A percentile compares a stretch with the other conserved stretches of the same genome.
phyloP scores from a whole-genome alignment of 2,329 filamentous ascomycete species.

The Talaromyces sp. region DNA sequence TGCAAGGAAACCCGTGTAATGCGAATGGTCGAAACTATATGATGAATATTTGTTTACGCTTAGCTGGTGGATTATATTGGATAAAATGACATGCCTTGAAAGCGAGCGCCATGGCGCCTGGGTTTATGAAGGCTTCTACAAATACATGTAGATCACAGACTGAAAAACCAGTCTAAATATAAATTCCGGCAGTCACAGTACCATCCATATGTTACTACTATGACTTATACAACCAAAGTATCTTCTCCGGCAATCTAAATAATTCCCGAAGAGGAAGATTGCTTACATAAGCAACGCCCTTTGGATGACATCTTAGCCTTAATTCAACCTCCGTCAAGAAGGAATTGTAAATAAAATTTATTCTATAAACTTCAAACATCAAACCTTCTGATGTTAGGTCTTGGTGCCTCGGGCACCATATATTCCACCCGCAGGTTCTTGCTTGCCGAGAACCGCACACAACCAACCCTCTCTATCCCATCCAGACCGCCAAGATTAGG shows the following conservation, averaged over 20 bases:
- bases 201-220: neutral
- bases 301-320: neutral
- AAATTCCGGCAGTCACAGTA: neutral
- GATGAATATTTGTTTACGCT: neutral
- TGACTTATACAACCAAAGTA: neutral
- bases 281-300: neutral
- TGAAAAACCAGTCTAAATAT: neutral
- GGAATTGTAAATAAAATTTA: too few species aligned
- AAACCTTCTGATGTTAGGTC: too few species aligned
- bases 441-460: too few species aligned
- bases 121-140: neutral
- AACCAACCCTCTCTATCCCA: too few species aligned
- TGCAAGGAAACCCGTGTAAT: neutral
- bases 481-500: too few species aligned
- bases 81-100: neutral
- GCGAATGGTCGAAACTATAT: neutral
- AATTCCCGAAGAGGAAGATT: neutral
- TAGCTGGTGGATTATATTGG: neutral
- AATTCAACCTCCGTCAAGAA: neutral
- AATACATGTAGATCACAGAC: neutral
- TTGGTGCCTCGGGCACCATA: too few species aligned
- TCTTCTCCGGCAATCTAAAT: neutral
- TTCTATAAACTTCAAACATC: too few species aligned
- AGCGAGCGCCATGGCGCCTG: neutral
- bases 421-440: too few species aligned